phyloP scores from a whole-genome alignment of 1,284 basidiomycete genomes.

The Ustilago esculenta region DNA sequence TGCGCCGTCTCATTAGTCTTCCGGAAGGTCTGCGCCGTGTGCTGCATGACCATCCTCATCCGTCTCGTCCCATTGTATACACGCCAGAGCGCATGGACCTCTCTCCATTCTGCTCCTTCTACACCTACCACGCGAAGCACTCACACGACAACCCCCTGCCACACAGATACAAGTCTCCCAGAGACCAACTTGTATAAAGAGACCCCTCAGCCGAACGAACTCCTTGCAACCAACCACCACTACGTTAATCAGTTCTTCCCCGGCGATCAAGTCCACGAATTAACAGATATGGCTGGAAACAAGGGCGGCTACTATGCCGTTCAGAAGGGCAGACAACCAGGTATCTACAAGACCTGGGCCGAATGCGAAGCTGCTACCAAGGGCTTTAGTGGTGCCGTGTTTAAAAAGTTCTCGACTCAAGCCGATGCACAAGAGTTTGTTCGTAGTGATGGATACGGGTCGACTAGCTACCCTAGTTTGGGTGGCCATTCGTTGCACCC shows the following conservation, averaged over 20 bases:
- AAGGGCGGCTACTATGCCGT: slow-evolving; percentile 56
- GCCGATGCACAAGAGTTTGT: slow-evolving; percentile 70
- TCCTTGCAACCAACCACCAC: neutral
- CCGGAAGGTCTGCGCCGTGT: no score
- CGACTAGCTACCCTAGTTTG: no score
- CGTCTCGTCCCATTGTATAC: neutral
- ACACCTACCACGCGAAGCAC: neutral
- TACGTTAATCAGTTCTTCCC: slow-evolving; percentile 7
- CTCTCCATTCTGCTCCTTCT: no score
- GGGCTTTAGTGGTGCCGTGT: slow-evolving; percentile 73
- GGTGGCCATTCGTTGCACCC: no score
- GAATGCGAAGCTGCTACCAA: slow-evolving; percentile 74
- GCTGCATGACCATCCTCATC: slow-evolving; percentile 9
- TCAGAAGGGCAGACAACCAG: slow-evolving; percentile 48
- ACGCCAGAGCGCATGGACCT: slow-evolving; percentile 16
- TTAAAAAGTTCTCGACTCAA: slow-evolving; percentile 74
- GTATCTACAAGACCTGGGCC: slow-evolving; percentile 63
- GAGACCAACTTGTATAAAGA: no score
- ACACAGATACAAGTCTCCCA: neutral
- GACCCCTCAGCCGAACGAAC: no score
- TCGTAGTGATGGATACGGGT: slow-evolving; percentile 13
- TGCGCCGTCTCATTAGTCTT: no score
- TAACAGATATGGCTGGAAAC: no score
- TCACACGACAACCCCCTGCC: neutral
- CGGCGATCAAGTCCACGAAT: no score